Evolutionary conservation across 495 filamentous ascomycete species (phyloP).

Genomic region (Corynascus novoguineensis): DNA sequence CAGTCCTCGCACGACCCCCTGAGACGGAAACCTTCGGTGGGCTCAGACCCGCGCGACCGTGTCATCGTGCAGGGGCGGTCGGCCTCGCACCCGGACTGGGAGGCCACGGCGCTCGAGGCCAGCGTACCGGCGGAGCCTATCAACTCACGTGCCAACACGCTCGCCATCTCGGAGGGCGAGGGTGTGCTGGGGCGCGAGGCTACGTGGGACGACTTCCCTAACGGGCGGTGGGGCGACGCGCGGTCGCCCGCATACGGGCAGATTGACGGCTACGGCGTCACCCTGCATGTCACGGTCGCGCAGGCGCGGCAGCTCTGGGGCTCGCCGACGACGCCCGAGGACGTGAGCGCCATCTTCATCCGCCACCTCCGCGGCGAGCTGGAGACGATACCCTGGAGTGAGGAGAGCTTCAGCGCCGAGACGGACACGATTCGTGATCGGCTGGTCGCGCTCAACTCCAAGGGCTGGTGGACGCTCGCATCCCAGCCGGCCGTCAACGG

Average conservation of each 20-base stretch:
- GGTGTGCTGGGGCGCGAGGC: conserved; percentile 89
- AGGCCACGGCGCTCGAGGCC: conserved; percentile 61
- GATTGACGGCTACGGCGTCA: conserved; percentile 92
- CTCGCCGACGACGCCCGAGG: conserved; percentile 56
- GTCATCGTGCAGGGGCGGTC: conserved; percentile 65
- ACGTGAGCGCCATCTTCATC: conserved; percentile 75
- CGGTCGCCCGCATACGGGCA: conserved; percentile 87
- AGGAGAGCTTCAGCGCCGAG: conserved; percentile 81
- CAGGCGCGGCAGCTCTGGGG: conserved; percentile 82
- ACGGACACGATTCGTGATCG: conserved; percentile 69
- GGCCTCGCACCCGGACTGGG: conserved; percentile 51
- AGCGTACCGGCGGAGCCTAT: conserved; percentile 54
- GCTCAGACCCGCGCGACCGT: conserved; percentile 70
- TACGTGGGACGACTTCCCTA: conserved; percentile 98
- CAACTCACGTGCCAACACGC: conserved; percentile 68
- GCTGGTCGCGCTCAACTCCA: conserved; percentile 68
- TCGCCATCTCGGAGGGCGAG: conserved; percentile 88
- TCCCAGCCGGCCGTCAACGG: conserved; percentile 95
- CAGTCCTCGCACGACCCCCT: conserved; percentile 19
- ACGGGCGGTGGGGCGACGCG: conserved; percentile 94
- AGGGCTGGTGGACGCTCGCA: conserved; percentile 93
- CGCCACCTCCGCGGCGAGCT: conserved; percentile 71
- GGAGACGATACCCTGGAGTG: conserved; percentile 83
- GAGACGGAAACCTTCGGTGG: conserved; percentile 44
- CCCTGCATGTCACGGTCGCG: conserved; percentile 70